Evolutionary conservation across 495 filamentous ascomycete species (phyloP).

Genomic region (Aspergillus biplanus): DNA sequence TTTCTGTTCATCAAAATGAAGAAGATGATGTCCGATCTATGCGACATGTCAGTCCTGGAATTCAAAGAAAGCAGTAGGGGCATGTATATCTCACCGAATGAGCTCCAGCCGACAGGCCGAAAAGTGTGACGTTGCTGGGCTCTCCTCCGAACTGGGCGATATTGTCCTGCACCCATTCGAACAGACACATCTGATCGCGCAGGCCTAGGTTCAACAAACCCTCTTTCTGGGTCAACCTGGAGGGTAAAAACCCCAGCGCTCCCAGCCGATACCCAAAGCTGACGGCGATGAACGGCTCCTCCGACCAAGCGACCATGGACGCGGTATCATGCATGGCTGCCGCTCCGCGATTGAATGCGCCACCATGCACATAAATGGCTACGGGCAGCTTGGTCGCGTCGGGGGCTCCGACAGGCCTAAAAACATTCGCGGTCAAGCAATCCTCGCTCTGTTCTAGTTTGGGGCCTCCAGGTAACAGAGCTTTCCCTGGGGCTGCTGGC

Average conservation of each 20-base stretch:
- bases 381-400: constrained; percentile 52
- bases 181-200: constrained; percentile 60
- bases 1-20: constrained; percentile 46
- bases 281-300: constrained; percentile 57
- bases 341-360: constrained; percentile 42
- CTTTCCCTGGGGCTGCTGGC: constrained; percentile 31
- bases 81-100: constrained; percentile 50
- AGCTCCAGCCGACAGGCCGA: constrained; percentile 66
- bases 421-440: constrained; percentile 57
- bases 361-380: constrained; percentile 54
- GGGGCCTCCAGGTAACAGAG: constrained; percentile 26
- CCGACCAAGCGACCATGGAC: constrained; percentile 59
- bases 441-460: constrained; percentile 43
- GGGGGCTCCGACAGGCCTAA: constrained; percentile 45
- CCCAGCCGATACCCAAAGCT: constrained; percentile 64
- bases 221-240: constrained; percentile 51
- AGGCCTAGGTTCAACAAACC: constrained; percentile 65
- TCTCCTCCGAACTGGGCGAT: constrained; percentile 63
- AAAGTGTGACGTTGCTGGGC: constrained; percentile 62
- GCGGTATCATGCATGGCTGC: constrained; percentile 43
- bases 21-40: constrained; percentile 67
- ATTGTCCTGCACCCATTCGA: constrained; percentile 66
- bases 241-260: constrained; percentile 66
- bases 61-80: constrained; percentile 6
- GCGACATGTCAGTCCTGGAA: neutral